These are phyloP conservation scores for Syzygium aromaticum DNA, from an alignment of 345 rosid genomes.

Conservation along the genomic window DNA sequence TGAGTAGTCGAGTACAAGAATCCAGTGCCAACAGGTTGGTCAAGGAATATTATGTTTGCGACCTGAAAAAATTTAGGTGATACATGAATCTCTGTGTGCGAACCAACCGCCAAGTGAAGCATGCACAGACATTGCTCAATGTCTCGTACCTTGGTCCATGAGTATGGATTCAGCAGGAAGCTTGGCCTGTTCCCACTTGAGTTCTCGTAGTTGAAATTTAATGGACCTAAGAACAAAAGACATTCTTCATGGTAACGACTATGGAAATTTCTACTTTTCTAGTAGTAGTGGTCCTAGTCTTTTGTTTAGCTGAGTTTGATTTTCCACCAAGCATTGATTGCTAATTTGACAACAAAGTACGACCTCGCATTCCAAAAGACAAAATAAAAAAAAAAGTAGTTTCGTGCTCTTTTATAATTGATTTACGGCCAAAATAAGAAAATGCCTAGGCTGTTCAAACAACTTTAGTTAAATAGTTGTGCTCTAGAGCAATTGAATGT, in stretches of 20 bases:
- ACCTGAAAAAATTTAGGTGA: conserved; percentile 1
- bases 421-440: background rate
- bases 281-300: too few relatives aligned
- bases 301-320: background rate
- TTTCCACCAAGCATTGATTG: background rate
- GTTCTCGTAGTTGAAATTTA: conserved; percentile 10
- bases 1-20: conserved; percentile 23
- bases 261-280: too few relatives aligned
- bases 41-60: conserved; percentile 25
- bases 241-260: background rate
- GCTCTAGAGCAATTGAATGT: background rate
- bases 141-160: conserved; percentile 24
- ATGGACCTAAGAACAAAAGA: conserved; percentile 15
- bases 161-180: conserved; percentile 11
- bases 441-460: background rate
- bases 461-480: background rate
- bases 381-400: background rate
- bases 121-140: background rate
- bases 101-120: background rate
- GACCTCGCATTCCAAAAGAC: background rate
- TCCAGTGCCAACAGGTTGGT: conserved; percentile 33
- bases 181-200: conserved; percentile 8
- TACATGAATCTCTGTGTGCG: background rate
- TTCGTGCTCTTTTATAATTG: background rate
- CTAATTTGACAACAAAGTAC: background rate